Evolutionary conservation across 331 rosid species (phyloP).

Genomic region (Dryas integrifolia): DNA sequence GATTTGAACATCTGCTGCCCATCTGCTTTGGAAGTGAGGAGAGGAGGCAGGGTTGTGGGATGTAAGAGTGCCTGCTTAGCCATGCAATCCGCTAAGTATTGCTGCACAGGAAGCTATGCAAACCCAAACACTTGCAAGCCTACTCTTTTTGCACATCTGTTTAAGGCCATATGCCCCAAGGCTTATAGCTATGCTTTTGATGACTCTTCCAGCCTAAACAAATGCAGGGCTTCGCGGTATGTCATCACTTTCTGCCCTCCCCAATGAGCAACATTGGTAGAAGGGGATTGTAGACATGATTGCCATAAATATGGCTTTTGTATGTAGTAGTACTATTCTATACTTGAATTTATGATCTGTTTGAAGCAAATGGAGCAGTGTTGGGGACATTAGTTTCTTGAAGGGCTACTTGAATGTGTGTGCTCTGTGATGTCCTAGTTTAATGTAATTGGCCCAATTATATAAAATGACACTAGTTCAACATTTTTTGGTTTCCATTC

Average conservation of each 20-base stretch:
- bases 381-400: neutral
- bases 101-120: constrained; percentile 78
- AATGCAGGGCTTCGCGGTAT: constrained; percentile 75
- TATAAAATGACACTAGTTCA: too few species aligned
- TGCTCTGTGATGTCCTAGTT: neutral
- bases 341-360: neutral
- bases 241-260: constrained; percentile 95
- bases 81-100: constrained; percentile 76
- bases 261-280: constrained; percentile 10
- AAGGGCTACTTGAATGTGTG: neutral
- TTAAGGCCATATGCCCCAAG: constrained; percentile 89
- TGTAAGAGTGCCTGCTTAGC: constrained; percentile 97
- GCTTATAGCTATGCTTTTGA: constrained; percentile 95
- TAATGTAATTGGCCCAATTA: neutral
- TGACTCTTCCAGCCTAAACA: constrained; percentile 72
- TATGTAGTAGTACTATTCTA: neutral
- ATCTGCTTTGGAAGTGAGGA: constrained; percentile 70
- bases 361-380: constrained; percentile 2
- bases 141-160: constrained; percentile 66
- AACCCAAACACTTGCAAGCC: constrained; percentile 77
- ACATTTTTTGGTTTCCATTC: neutral
- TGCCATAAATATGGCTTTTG: neutral
- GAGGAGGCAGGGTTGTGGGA: constrained; percentile 66
- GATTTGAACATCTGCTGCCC: constrained; percentile 89
- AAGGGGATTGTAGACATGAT: neutral